Percentiles rank a stretch among this genome's conserved stretches.
Conservation (phyloP, 1,139 yeast species). For the Candida buenavistaensis region DNA sequence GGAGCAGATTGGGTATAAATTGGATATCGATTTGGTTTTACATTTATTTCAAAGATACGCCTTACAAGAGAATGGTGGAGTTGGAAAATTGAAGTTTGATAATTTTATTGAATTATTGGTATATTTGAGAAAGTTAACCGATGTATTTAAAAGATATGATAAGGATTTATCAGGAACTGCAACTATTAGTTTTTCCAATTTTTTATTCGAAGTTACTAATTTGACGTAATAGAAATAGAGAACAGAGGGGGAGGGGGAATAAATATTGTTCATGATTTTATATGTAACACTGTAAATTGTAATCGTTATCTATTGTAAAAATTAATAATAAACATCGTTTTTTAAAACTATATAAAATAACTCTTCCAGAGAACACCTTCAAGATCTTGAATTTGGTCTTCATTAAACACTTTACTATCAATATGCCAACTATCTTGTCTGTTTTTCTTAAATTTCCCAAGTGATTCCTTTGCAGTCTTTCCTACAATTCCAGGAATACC, state of each 20-base stretch:
- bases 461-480: constrained; percentile 75
- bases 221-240: constrained; percentile 15
- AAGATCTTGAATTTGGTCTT: constrained; percentile 81
- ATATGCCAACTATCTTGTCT: constrained; percentile 97
- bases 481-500: constrained; percentile 79
- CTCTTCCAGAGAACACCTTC: constrained; percentile 95
- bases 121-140: constrained; percentile 74
- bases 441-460: constrained; percentile 86
- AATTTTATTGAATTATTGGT: constrained; percentile 79
- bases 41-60: constrained; percentile 64
- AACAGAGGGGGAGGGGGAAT: background rate
- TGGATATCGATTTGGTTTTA: constrained; percentile 61
- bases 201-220: constrained; percentile 61
- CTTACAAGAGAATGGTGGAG: constrained; percentile 31
- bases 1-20: constrained; percentile 67
- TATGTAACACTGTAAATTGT: background rate
- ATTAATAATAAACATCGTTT: background rate
- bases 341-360: constrained; percentile 63
- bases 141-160: constrained; percentile 76
- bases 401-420: constrained; percentile 74
- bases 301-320: no score
- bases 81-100: constrained; percentile 73
- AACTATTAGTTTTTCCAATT: constrained; percentile 75
- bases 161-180: constrained; percentile 75
- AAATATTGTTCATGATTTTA: no score